A percentile compares a stretch with the other conserved stretches of the same genome.
Evolutionary conservation across 2,329 filamentous ascomycete species (phyloP).

Genomic region (Lasiodiplodia theobromae): DNA sequence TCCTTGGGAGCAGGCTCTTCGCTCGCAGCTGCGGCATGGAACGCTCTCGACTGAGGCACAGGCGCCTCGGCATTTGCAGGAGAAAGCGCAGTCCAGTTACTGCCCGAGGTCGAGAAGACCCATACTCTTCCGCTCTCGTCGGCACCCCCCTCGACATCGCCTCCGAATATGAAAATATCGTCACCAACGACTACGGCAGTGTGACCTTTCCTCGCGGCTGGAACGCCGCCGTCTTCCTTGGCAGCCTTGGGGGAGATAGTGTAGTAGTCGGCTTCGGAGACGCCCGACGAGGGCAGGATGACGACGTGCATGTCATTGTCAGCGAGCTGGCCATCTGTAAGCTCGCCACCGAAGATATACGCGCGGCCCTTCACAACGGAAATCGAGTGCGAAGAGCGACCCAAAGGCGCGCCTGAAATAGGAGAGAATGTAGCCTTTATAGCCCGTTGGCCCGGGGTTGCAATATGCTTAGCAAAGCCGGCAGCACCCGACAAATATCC

Average conservation of each 20-base stretch:
- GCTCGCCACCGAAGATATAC: slow-evolving; percentile 63
- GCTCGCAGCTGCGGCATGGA: slow-evolving; percentile 48
- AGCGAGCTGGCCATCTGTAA: slow-evolving; percentile 49
- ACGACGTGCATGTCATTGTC: slow-evolving; percentile 61
- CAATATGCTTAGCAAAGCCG: slow-evolving; percentile 37
- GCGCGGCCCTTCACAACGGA: slow-evolving; percentile 61
- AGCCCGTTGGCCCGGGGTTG: slow-evolving; percentile 47
- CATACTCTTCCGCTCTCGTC: slow-evolving; percentile 51
- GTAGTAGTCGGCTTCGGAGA: slow-evolving; percentile 52
- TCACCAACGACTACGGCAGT: slow-evolving; percentile 52
- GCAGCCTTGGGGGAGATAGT: slow-evolving; percentile 43
- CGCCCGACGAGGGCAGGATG: slow-evolving; percentile 56
- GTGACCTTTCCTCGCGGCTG: slow-evolving; percentile 51
- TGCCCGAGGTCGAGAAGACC: slow-evolving; percentile 52
- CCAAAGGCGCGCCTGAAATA: slow-evolving; percentile 54
- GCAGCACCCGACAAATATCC: slow-evolving; percentile 48
- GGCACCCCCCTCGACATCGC: slow-evolving; percentile 39
- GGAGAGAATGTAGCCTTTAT: slow-evolving; percentile 59
- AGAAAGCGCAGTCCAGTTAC: slow-evolving; percentile 51
- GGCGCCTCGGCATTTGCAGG: slow-evolving; percentile 33
- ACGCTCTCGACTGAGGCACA: slow-evolving; percentile 41
- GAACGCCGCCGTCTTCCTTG: slow-evolving; percentile 46
- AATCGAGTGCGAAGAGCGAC: slow-evolving; percentile 59
- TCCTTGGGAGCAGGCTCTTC: slow-evolving; percentile 49
- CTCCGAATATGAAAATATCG: slow-evolving; percentile 55